Base-by-base conservation (phyloP, 2,329 filamentous ascomycete species). In the Tolypocladium capitatum region DNA sequence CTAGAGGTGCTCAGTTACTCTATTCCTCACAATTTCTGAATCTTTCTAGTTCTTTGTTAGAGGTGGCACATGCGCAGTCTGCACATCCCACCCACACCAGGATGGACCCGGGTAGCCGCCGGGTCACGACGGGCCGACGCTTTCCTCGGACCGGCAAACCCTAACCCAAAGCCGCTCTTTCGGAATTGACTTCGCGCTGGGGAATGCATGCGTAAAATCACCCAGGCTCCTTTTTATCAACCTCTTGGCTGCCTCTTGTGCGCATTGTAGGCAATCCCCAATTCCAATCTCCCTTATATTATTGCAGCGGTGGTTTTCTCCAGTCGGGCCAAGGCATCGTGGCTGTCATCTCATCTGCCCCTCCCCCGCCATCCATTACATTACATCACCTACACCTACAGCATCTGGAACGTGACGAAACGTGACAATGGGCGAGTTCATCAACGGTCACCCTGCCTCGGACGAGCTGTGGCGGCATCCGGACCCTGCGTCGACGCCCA, bases 381-480 rank as follows among this genome's bases (percentile, higher is more conserved):
- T 24, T 24, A 24, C 24, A 24, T 24, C 24, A 3, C 5, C 24
- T 21, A n/a, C 24, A n/a, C 18, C 38, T 4, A 27, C 38, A 18
- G 5, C 38, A 30, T 16, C 24, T 11, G 24, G 38, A 18, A 28
- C 21, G 33, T 40, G 44, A 21, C 21, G 32, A 21, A 14, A 11
- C 44, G 34, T 36, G 27, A 49, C 38, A 35, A 54, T 55, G 54
- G 52, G 49, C 48, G 33, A 51, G 47, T 34, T 43, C 46, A n/a
- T 49, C 51, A 35, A 48, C 20, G 41, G 35, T 33, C 30, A 20
- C 44, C 5, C 38, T 10, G 44, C 45, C 18, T 36, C 60, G 49
- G 58, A 66, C 52, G 74, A 81, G 60, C 73, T 94, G 40, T 92
- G 87, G 87, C 73, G 74, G 52, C 86, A 89, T 63, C 70, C 77